Base-by-base conservation (phyloP, 2,329 filamentous ascomycete species). In the Rutstroemia sp. region DNA sequence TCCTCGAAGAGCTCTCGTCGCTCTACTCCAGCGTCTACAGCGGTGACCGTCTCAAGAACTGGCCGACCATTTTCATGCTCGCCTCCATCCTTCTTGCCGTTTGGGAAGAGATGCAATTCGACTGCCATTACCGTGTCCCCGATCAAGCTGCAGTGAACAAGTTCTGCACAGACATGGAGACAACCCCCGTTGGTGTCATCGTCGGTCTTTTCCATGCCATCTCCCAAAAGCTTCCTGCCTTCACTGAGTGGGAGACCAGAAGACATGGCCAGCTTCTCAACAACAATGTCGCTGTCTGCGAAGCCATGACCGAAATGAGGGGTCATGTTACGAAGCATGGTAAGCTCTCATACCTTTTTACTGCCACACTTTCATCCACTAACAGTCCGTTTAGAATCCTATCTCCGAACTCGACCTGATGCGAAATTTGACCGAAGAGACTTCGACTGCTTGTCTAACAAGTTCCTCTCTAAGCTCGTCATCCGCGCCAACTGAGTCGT, bases 21-120 rank as follows among this genome's bases (percentile, higher is more conserved):
- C 80, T 97, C 14, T 97, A 96, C 80, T 95, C 90, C n/a, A 95
- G 91, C 62, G 92, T 97, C 46, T 97, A 97, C 80, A 95, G 88
- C 66, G 92, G 92, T 58, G 92, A 96, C 72, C 92, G 95, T 73
- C 83, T 96, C 65, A 96, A 96, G 83, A 95, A 96, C 76, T 97
- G 92, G 92, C 92, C 92, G 2, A 96, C 92, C 49, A 97, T 97
- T 71, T 97, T 96, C 80, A 95, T 97, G 82, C 80, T 96, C 56
- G 92, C 92, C 9, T 92, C 89, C 4, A 94, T 97, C 61, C 82
- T 97, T 37, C 80, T 97, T 48, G 89, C 89, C 10, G 90, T 97
- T 19, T 97, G 92, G 92, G 92, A 97, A 72, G 88, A 96, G 79
- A 96, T 97, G 84, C 92, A 97, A 72, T 97, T 96, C 69, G 92